Conservation (phyloP, 2,329 filamentous ascomycete species). For the Alternaria triticina region DNA sequence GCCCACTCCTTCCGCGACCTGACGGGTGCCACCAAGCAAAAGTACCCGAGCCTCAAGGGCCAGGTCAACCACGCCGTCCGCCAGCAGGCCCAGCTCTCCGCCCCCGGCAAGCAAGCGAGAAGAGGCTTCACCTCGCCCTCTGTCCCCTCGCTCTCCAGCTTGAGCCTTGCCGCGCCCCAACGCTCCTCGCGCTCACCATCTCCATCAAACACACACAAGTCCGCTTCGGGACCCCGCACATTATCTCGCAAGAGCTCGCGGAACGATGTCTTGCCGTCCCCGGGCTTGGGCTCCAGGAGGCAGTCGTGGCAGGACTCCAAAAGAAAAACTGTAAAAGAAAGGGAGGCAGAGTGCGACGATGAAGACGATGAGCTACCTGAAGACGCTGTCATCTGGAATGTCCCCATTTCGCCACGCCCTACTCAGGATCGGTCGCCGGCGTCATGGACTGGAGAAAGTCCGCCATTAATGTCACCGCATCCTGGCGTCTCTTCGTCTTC, state of each 20-base stretch:
- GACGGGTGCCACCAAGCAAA: constrained; percentile 44
- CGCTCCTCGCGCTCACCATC: constrained; percentile 48
- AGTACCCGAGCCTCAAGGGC: constrained; percentile 50
- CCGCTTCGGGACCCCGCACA: constrained; percentile 34
- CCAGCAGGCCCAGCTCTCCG: constrained; percentile 45
- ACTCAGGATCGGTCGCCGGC: constrained; percentile 49
- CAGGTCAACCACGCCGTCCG: constrained; percentile 45
- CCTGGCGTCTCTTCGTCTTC: constrained; percentile 28
- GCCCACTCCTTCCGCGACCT: constrained; percentile 47
- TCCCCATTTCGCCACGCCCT: constrained; percentile 73
- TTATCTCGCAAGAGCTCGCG: constrained; percentile 43
- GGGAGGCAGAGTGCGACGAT: constrained; percentile 81
- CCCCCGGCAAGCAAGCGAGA: constrained; percentile 48
- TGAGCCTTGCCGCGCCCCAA: constrained; percentile 38
- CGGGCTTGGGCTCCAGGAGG: constrained; percentile 48
- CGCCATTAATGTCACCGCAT: constrained; percentile 32
- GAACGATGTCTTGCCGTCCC: constrained; percentile 40
- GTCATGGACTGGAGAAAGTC: constrained; percentile 37
- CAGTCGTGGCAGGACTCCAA: constrained; percentile 69
- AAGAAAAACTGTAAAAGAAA: constrained; percentile 71
- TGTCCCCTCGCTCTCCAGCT: constrained; percentile 41
- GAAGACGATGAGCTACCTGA: constrained; percentile 74
- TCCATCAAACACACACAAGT: constrained; percentile 36
- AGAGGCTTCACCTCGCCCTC: constrained; percentile 51
- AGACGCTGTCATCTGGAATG: constrained; percentile 79